These are phyloP conservation scores for Corymbia maculata DNA, from an alignment of 345 rosid genomes.

Conservation along the genomic window DNA sequence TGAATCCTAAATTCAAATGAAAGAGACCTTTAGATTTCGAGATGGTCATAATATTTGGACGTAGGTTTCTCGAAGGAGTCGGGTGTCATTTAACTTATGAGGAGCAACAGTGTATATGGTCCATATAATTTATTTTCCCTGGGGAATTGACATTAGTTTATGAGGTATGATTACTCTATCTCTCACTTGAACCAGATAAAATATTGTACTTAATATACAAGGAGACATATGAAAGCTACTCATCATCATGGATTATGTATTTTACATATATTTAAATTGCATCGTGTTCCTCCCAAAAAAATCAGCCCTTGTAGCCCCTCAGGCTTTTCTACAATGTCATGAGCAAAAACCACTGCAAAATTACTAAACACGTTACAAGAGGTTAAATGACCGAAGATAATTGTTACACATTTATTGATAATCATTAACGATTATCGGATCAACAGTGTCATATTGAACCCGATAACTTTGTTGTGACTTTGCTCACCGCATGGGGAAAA, in stretches of 20 bases:
- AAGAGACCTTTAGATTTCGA: background rate
- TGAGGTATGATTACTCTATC: background rate
- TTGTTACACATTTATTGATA: background rate
- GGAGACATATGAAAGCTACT: background rate
- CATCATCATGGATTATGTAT: background rate
- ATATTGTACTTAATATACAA: background rate
- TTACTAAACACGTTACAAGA: background rate
- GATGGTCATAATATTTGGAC: background rate
- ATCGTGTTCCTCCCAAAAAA: no score
- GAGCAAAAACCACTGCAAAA: background rate
- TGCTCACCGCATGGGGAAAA: background rate
- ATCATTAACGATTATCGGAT: background rate
- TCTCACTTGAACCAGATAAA: background rate
- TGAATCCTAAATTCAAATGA: background rate
- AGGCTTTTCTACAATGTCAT: background rate
- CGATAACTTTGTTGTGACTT: background rate
- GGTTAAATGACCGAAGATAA: background rate
- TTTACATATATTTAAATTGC: background rate
- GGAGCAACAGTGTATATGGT: background rate
- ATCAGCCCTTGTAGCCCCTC: background rate
- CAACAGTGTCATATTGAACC: background rate
- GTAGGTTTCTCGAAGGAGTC: background rate
- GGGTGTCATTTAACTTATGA: background rate
- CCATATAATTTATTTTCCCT: background rate
- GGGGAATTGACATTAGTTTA: background rate